Conservation (phyloP, 2,329 filamentous ascomycete species). For the Aspergillus ochraceoroseus region DNA sequence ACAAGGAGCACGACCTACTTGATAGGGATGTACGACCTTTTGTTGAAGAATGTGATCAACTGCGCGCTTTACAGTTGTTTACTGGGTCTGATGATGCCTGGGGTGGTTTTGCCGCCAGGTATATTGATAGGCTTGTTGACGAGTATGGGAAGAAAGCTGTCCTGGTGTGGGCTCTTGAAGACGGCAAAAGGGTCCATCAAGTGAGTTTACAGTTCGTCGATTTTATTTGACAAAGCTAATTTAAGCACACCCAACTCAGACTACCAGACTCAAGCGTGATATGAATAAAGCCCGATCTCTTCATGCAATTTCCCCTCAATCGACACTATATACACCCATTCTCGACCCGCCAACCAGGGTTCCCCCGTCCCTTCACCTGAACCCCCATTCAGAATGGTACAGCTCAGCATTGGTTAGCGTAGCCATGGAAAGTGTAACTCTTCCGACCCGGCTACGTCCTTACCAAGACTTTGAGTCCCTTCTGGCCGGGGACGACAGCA, state of each 20-base stretch:
- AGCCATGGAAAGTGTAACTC: slow-evolving; percentile 70
- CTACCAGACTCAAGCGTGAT: slow-evolving; percentile 60
- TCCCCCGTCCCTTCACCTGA: slow-evolving; percentile 56
- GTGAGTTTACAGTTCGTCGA: slow-evolving; percentile 41
- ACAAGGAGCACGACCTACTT: slow-evolving; percentile 77
- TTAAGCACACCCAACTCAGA: slow-evolving; percentile 22
- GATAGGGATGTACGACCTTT: slow-evolving; percentile 88
- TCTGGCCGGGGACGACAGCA: slow-evolving; percentile 59
- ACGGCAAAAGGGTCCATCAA: slow-evolving; percentile 51
- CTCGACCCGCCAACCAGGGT: slow-evolving; percentile 55
- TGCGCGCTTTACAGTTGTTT: slow-evolving; percentile 81
- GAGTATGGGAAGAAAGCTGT: slow-evolving; percentile 85
- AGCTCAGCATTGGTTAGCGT: slow-evolving; percentile 69
- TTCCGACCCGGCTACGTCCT: slow-evolving; percentile 60
- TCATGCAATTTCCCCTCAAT: slow-evolving; percentile 62
- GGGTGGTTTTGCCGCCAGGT: slow-evolving; percentile 70
- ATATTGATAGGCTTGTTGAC: slow-evolving; percentile 73
- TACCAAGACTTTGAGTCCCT: slow-evolving; percentile 38
- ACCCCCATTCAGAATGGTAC: slow-evolving; percentile 69
- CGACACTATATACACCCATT: slow-evolving; percentile 74
- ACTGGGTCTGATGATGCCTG: slow-evolving; percentile 70
- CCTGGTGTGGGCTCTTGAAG: slow-evolving; percentile 81
- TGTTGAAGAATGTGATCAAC: slow-evolving; percentile 84
- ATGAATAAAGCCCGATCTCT: slow-evolving; percentile 71
- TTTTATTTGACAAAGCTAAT: not conserved